Evolutionary conservation across 164 flowering plant genomes (phyloP), one percentile per base, ranked within the genome.

Genomic region (Annona squamosa): DNA sequence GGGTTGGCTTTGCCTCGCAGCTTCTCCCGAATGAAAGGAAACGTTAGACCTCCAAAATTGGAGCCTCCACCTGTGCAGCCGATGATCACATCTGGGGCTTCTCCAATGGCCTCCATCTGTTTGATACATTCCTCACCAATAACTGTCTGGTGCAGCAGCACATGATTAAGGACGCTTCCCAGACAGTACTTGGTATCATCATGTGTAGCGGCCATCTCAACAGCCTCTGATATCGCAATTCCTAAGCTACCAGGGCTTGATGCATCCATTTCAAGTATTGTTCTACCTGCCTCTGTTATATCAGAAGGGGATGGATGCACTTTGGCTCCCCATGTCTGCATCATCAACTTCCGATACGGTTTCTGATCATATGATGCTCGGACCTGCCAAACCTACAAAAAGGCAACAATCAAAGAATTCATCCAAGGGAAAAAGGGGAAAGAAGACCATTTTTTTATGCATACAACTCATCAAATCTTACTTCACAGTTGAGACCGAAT

Each of bases 291-390:
- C 47, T 90, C 86, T 26, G 98, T 95, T n/a, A 88, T 4, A 9
- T 41, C 71, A 26, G 99, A 92, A 52, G 99, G 98, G 73, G 99
- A 95, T 67, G 98, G 94, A 77, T 95, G 97, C 46, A 95, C 97
- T 73, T 91, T 88, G 19, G 99, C 99, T 12, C 97, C 99, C 99
- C 99, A 95, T 2, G 99, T 91, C 76, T 95, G 88, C 99, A 95
- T 95, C 99, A 95, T 95, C 73, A 95, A 65, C 75, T 85, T 86
- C 4, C 99, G 87, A 70, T 95, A 95, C 57, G 99, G 99, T 77
- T 95, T 95, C 74, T 86, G 89, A 81, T 95, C 97, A 78, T 85
- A 95, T 12, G 98, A 95, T 16, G 97, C 97, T 37, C 98, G 94
- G 42, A 95, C 99, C 84, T 95, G 99, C 99, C 99, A 92, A 43